Percentiles rank a stretch among this genome's conserved stretches.
Conservation (phyloP, 164 flowering plant genomes). For the Buxus sempervirens region DNA sequence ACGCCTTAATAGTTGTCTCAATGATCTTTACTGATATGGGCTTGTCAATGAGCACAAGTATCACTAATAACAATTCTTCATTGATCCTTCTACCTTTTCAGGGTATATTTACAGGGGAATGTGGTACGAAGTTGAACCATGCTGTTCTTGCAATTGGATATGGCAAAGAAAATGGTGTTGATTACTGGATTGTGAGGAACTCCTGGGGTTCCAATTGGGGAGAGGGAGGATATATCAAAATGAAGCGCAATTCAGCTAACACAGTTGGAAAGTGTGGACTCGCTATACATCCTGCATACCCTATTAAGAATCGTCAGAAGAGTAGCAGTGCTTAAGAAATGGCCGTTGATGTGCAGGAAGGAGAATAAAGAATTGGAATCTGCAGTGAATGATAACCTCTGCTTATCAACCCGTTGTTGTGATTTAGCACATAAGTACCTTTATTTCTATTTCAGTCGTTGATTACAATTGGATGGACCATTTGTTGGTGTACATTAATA, state of each 20-base stretch:
- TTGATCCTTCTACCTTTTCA: constrained; percentile 15
- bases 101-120: constrained; percentile 56
- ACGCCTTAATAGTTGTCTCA: background rate
- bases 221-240: constrained; percentile 66
- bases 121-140: constrained; percentile 51
- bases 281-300: background rate
- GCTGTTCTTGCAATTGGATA: constrained; percentile 80
- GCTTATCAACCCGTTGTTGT: too few relatives aligned
- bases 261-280: background rate
- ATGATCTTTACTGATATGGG: background rate
- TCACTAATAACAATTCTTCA: background rate
- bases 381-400: too few relatives aligned
- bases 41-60: too few relatives aligned
- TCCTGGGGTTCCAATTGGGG: constrained; percentile 96
- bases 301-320: background rate
- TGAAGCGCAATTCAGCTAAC: constrained; percentile 42
- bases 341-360: too few relatives aligned
- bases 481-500: too few relatives aligned
- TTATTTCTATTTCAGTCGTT: too few relatives aligned
- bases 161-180: constrained; percentile 69
- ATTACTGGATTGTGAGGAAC: constrained; percentile 89
- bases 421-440: too few relatives aligned
- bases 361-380: too few relatives aligned
- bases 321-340: too few relatives aligned
- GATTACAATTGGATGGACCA: too few relatives aligned